A percentile compares a stretch with the other conserved stretches of the same genome.
Conservation (phyloP, 2,329 filamentous ascomycete species). For the Claviceps capensis region DNA sequence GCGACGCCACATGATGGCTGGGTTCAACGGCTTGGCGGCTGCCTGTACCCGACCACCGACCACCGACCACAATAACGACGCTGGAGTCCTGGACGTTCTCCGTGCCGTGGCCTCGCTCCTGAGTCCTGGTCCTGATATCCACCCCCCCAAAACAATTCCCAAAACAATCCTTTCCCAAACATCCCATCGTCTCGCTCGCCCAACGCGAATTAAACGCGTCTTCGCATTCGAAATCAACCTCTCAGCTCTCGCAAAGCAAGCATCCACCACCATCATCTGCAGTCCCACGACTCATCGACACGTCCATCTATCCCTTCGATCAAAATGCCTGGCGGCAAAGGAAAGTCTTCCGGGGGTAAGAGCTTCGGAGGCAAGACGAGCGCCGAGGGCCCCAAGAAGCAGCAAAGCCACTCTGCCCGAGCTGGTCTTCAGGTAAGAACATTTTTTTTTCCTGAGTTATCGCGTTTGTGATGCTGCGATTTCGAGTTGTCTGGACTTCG, state of each 20-base stretch:
- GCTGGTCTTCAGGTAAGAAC: constrained; percentile 76
- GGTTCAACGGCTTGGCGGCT: too few relatives aligned
- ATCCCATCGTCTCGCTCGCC: constrained; percentile 4
- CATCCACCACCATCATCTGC: not conserved
- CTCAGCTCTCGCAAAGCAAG: not conserved
- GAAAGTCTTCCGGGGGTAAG: constrained; percentile 85
- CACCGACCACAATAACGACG: too few relatives aligned
- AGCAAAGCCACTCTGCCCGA: constrained; percentile 90
- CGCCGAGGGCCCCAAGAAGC: constrained; percentile 61
- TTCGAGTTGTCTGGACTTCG: not conserved
- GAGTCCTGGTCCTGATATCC: too few relatives aligned
- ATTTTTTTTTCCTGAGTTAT: constrained; percentile 5
- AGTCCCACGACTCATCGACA: not conserved
- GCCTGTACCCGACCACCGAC: too few relatives aligned
- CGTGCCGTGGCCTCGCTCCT: too few relatives aligned
- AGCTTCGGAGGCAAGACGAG: constrained; percentile 64
- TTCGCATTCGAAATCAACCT: not conserved
- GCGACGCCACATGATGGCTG: too few relatives aligned
- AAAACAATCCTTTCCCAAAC: constrained; percentile 1
- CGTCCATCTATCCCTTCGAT: not conserved
- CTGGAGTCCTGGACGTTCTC: too few relatives aligned
- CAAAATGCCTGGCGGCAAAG: constrained; percentile 74
- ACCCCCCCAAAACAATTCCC: not conserved
- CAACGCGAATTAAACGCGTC: not conserved
- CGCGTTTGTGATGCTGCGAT: constrained; percentile 2